A percentile compares a stretch with the other conserved stretches of the same genome.
phyloP scores from a whole-genome alignment of 2,329 filamentous ascomycete species.

The Aspergillus bombycis region DNA sequence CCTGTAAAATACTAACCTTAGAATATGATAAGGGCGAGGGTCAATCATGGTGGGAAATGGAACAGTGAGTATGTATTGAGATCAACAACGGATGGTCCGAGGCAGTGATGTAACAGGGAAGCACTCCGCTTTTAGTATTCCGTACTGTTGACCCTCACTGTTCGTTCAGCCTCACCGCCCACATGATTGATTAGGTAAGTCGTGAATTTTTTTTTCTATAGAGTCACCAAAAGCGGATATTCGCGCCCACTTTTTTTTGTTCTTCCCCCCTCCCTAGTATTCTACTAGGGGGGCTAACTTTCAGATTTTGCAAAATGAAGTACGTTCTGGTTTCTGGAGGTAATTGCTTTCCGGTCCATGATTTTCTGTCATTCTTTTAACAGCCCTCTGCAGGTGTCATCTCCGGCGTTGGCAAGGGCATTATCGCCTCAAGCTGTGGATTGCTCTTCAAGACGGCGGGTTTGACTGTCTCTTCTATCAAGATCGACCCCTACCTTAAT shows the following conservation, averaged over 20 bases:
- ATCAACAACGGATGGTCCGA: not conserved
- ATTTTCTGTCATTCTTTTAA: constrained; percentile 8
- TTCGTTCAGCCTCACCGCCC: not conserved
- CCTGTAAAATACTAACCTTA: constrained; percentile 28
- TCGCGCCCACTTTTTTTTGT: constrained; percentile 18
- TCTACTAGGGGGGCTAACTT: constrained; percentile 21
- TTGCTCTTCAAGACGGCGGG: constrained; percentile 35
- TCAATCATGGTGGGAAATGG: constrained; percentile 30
- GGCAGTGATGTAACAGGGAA: not conserved
- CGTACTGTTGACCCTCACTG: not conserved
- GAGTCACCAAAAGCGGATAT: constrained; percentile 6
- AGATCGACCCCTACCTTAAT: constrained; percentile 70
- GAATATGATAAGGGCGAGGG: constrained; percentile 38
- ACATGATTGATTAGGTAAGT: constrained; percentile 5
- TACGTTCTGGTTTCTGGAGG: constrained; percentile 81
- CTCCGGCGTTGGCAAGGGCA: constrained; percentile 61
- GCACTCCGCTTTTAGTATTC: not conserved
- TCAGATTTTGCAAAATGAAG: constrained; percentile 62
- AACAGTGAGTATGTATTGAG: not conserved
- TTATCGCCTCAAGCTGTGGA: constrained; percentile 61
- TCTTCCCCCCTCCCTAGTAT: constrained; percentile 23
- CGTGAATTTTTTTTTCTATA: constrained; percentile 11
- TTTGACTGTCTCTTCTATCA: constrained; percentile 35
- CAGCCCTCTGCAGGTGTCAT: constrained; percentile 44
- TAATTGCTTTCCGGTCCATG: constrained; percentile 43